Conservation (phyloP, 257 asterid genomes). For the Ophiorrhiza pumila region DNA sequence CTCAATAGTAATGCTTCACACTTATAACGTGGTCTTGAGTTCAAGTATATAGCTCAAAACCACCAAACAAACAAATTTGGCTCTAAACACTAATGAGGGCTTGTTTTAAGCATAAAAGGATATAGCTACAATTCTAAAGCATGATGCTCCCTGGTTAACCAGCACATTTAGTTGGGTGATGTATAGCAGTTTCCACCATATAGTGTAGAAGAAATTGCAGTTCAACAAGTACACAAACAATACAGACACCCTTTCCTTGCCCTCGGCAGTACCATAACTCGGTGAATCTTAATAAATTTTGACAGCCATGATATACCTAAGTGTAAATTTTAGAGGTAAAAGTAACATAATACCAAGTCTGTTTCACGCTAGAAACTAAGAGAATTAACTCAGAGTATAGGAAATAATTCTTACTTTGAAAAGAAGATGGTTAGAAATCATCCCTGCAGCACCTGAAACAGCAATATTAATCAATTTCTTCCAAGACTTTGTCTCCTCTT, state of each 20-base stretch:
- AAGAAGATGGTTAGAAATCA: conserved; percentile 95
- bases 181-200: not conserved
- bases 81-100: not conserved
- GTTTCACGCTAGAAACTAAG: not conserved
- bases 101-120: not conserved
- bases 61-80: not conserved
- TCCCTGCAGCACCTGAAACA: conserved; percentile 99
- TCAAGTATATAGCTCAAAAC: not conserved
- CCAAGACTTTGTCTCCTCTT: conserved; percentile 91
- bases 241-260: not conserved
- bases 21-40: not conserved
- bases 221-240: not conserved
- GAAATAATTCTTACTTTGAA: conserved; percentile 55
- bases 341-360: not conserved
- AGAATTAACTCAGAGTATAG: not conserved
- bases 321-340: not conserved
- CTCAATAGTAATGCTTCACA: not conserved
- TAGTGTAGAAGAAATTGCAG: not conserved
- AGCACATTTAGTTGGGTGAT: not conserved
- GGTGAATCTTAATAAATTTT: not conserved
- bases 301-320: not conserved
- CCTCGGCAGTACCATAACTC: not conserved
- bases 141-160: not conserved
- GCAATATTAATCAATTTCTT: conserved; percentile 76
- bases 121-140: not conserved